These are phyloP conservation scores for Alternaria sp. DNA, from an alignment of 2,329 filamentous ascomycete genomes.

Conservation along the genomic window DNA sequence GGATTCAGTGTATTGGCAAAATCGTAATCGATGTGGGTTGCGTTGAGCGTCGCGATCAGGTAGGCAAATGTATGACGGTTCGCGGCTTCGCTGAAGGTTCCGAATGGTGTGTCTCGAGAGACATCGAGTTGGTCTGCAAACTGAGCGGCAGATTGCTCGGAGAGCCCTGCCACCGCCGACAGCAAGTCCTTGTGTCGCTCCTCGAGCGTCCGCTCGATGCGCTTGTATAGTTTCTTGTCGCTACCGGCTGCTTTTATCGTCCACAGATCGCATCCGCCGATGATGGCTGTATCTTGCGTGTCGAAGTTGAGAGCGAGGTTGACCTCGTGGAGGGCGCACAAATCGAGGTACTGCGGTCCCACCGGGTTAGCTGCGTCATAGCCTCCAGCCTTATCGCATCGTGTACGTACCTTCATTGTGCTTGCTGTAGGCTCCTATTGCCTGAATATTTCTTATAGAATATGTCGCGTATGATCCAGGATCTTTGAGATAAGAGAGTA, in stretches of 20 bases:
- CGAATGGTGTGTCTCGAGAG: slow-evolving; percentile 89
- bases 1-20: slow-evolving; percentile 92
- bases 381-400: slow-evolving; percentile 26
- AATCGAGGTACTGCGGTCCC: slow-evolving; percentile 78
- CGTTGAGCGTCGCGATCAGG: slow-evolving; percentile 94
- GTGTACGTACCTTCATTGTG: slow-evolving; percentile 51
- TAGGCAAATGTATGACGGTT: slow-evolving; percentile 95
- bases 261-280: slow-evolving; percentile 94
- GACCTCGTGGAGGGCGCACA: slow-evolving; percentile 89
- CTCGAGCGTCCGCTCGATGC: slow-evolving; percentile 90
- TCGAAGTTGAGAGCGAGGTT: slow-evolving; percentile 95
- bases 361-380: slow-evolving; percentile 42
- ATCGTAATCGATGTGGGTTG: slow-evolving; percentile 95
- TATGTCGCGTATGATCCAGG: slow-evolving; percentile 10
- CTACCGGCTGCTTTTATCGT: slow-evolving; percentile 94
- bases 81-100: slow-evolving; percentile 84
- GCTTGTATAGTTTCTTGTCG: slow-evolving; percentile 97
- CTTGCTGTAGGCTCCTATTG: slow-evolving; percentile 10
- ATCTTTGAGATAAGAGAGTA: slow-evolving; percentile 12
- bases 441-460: background rate
- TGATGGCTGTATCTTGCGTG: slow-evolving; percentile 88
- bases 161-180: slow-evolving; percentile 84
- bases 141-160: slow-evolving; percentile 78
- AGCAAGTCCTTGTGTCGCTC: slow-evolving; percentile 89
- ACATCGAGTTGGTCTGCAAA: slow-evolving; percentile 74